Base-by-base conservation (phyloP, 768 basidiomycete genomes). In the Kwoniella botswanensis region DNA sequence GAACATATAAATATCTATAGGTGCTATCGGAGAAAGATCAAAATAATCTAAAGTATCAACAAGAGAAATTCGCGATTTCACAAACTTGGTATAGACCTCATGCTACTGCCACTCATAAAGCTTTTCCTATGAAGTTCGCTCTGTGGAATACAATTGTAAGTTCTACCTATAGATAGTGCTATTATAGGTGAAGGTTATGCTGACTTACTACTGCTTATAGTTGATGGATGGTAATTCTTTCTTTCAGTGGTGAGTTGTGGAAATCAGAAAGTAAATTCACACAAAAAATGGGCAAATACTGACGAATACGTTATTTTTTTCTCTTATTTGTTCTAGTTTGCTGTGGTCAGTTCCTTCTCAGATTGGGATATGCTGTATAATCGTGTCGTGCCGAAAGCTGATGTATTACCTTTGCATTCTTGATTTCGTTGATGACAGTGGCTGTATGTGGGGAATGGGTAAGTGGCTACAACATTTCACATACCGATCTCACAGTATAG, bases 61-160 rank as follows among this genome's bases (percentile, higher is more conserved):
- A 84, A 71, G 72, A 78, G 42, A 78, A 78, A 70, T 84, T 84
- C 69, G 76, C 74, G 18, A 74, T 72, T 9, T 79, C 76, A 63
- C 84, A 84, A 68, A 93, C 92, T 1, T 94, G 92, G 93, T 94
- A 93, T 83, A 85, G 91, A 63, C 88, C 93, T 7, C 93, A 94
- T 81, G 91, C 91, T 21, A 93, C 92, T 13, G 89, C 89, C 69
- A 93, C 93, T 0, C 93, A 85, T 70, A 74, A 63, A 44, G 84
- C 84, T 10, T 84, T 80, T 69, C 78, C 81, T 0, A 84, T 85
- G 68, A 75, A 57, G 41, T 83, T 76, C 70, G 92, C 92, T 5
- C 85, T 93, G 46, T 85, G 87, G 82, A 93, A 93, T 50, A 91
- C 91, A 74, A 85, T 89, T 44, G 79, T 79, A 53, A 58, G 78